Evolutionary conservation across 768 basidiomycete species (phyloP).

Genomic region (Strobilomyces echinocephalus): DNA sequence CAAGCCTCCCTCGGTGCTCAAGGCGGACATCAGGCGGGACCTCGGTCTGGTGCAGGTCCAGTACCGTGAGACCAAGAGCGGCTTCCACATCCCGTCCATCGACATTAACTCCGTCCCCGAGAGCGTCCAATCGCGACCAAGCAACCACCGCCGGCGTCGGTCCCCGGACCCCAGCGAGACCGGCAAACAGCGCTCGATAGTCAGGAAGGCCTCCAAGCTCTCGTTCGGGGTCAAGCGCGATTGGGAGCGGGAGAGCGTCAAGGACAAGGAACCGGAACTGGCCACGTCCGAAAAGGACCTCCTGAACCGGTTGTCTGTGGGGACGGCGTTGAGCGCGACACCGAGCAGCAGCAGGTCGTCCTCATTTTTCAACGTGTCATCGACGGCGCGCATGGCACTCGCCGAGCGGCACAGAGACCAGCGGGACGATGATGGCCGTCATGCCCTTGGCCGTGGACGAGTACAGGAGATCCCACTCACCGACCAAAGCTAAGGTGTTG

Average conservation of each 20-base stretch:
- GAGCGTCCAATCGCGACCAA: slow-evolving; percentile 30
- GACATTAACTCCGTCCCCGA: slow-evolving; percentile 72
- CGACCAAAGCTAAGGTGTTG: slow-evolving; percentile 59
- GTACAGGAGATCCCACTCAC: slow-evolving; percentile 41
- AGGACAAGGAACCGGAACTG: slow-evolving; percentile 40
- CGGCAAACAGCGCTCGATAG: slow-evolving; percentile 48
- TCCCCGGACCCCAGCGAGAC: slow-evolving; percentile 53
- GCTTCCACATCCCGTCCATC: slow-evolving; percentile 40
- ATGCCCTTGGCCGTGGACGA: slow-evolving; percentile 28
- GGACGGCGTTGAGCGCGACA: slow-evolving; percentile 49
- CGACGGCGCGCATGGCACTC: slow-evolving; percentile 42
- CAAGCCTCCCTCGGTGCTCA: slow-evolving; percentile 74
- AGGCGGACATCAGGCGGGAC: slow-evolving; percentile 79
- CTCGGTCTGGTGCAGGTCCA: slow-evolving; percentile 78
- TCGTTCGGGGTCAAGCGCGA: slow-evolving; percentile 67
- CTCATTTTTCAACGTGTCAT: slow-evolving; percentile 80
- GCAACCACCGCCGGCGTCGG: slow-evolving; percentile 38
- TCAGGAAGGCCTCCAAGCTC: slow-evolving; percentile 72
- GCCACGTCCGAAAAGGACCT: slow-evolving; percentile 42
- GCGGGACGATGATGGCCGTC: slow-evolving; percentile 19
- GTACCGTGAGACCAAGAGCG: slow-evolving; percentile 36
- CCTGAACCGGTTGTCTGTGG: slow-evolving; percentile 40
- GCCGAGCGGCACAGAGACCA: slow-evolving; percentile 32
- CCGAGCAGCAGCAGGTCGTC: slow-evolving; percentile 73
- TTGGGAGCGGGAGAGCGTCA: slow-evolving; percentile 32